Base-by-base conservation (phyloP, 495 filamentous ascomycete genomes). In the Lasiosphaeriaceae sp. region DNA sequence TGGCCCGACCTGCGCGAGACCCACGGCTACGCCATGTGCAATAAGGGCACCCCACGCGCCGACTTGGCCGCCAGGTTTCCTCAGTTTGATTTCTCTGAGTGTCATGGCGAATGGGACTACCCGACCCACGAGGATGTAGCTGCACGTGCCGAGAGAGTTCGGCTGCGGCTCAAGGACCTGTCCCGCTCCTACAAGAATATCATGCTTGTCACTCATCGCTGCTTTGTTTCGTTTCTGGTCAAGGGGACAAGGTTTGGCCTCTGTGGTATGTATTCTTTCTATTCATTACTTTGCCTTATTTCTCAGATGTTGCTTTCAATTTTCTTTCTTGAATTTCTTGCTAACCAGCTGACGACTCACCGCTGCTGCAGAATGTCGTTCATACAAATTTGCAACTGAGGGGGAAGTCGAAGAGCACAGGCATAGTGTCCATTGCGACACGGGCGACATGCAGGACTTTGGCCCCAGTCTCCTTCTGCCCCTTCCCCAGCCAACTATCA, bases 1-100 rank as follows among this genome's bases (percentile, higher is more conserved):
- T 54, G 52, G 52, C 39, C 39, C 12, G 52, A 54, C 14, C 43
- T 54, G 43, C 26, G 52, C 12, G 52, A 46, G 43, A 21, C 52
- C 5, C 39, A 34, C 12, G 31, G 22, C 23, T 11, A 5, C 48
- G 39, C 39, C 8, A 31, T 34, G 14, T 54, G 22, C 52, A 54
- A 54, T 39, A 17, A 34, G 14, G 52, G 52, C 16, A 11, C 46
- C 5, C 6, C 21, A 3, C 22, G 43, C 8, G 41, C 39, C 39
- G 52, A 46, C 22, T n/a, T 54, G 52, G 43, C 21, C 37, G 21
- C 14, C 16, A 29, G 20, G 19, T 54, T 54, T 20, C 50, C 50
- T 11, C 12, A 19, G 39, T 20, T 46, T 14, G 52, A 46, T 21
- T 46, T 54, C 29, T 24, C 19, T 17, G 24, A 17, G 12, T 54